Base-by-base conservation (phyloP, 2,329 filamentous ascomycete species). In the Plenodomus tracheiphilus region DNA sequence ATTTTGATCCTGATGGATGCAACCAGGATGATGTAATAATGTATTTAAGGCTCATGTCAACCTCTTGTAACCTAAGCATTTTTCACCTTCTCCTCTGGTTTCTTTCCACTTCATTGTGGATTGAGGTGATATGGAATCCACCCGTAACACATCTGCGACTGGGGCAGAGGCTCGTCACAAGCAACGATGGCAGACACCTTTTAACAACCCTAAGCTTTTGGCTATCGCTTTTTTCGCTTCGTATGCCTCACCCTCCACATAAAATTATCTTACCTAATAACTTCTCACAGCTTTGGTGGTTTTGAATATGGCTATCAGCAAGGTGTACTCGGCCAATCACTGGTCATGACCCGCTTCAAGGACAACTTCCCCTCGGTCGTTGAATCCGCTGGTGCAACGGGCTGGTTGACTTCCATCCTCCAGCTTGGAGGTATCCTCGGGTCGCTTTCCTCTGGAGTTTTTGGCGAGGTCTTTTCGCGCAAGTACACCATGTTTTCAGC, bases 281-380 rank as follows among this genome's bases (percentile, higher is more conserved):
- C 32, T 19, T 22, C 9, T 13, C 13, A 4, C 13, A 79, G 77
- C n/a, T 74, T 80, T 18, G 77, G 78, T 49, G 78, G 79, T 18
- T 77, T 81, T 39, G 75, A 78, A 49, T 81, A 79, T 74, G 79
- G 79, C 44, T 81, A 80, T 58, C 79, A 82, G 48, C 80, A 82
- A 57, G 80, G 79, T 41, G 78, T 83, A 1, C 67, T 83, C 2
- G 78, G 79, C 30, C 28, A 35, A 16, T 34, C 28, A 13, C 70
- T 82, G 2, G 78, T 80, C 56, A 83, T 82, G 79, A 69, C 69
- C 9, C 71, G 75, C 8, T 82, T 82, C 65, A 74, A 67, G 9
- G 63, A 73, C 28, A 77, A 78, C 53, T 81, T 82, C 59, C 79
- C 79, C 0, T 69, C 72, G 1, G 73, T 81, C 7, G 74, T 78